Conservation (phyloP, 2,329 filamentous ascomycete species). For the Phaeomoniella chlamydospora region DNA sequence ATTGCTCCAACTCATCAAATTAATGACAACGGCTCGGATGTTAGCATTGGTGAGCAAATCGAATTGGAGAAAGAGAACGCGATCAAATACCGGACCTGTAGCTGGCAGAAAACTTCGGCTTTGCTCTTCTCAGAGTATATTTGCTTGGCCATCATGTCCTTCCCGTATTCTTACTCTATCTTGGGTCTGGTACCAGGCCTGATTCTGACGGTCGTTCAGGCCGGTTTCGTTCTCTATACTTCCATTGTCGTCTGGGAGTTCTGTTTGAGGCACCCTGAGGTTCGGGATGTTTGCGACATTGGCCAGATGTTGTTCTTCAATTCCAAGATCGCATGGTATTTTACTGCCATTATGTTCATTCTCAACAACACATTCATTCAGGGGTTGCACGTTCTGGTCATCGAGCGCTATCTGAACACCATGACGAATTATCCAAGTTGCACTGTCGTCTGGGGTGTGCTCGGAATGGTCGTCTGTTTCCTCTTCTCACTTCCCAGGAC, state of each 20-base stretch:
- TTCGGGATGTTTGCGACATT: constrained; percentile 86
- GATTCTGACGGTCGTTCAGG: constrained; percentile 68
- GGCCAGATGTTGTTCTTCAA: constrained; percentile 92
- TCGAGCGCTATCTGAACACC: constrained; percentile 49
- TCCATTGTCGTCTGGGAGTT: constrained; percentile 62
- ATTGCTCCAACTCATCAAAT: constrained; percentile 16
- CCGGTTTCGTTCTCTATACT: constrained; percentile 70
- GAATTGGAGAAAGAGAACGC: constrained; percentile 61
- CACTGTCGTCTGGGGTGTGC: constrained; percentile 65
- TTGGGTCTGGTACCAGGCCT: constrained; percentile 76
- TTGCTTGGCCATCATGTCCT: constrained; percentile 85
- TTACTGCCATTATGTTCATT: constrained; percentile 73
- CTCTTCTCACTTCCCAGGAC: constrained; percentile 72
- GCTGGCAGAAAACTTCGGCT: constrained; percentile 87
- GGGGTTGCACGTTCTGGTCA: constrained; percentile 18
- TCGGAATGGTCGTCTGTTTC: constrained; percentile 63
- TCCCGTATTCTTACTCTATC: constrained; percentile 82
- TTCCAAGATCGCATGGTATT: constrained; percentile 54
- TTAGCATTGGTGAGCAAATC: constrained; percentile 51
- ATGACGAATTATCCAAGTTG: constrained; percentile 61
- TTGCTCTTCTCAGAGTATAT: constrained; percentile 93
- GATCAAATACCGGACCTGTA: constrained; percentile 87
- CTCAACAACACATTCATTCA: constrained; percentile 90
- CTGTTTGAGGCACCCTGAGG: constrained; percentile 77
- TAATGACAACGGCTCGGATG: constrained; percentile 17